Evolutionary conservation across 1,139 yeast genomes (phyloP).

Genomic region (Candida sojae): DNA sequence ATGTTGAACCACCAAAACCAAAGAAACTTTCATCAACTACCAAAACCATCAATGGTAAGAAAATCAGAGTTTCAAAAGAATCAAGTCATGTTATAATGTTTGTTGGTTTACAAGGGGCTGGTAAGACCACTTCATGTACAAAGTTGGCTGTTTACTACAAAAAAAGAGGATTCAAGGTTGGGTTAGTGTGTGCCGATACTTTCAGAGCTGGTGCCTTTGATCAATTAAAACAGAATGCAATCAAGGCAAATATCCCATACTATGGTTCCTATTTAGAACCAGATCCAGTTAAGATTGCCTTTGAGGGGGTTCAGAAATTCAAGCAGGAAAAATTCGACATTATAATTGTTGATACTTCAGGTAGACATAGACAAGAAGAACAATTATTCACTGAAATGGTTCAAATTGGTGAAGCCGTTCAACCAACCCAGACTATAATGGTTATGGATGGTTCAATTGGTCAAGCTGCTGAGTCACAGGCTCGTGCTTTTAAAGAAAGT

Average conservation of each 20-base stretch:
- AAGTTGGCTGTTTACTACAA: slow-evolving; percentile 94
- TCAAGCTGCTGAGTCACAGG: slow-evolving; percentile 96
- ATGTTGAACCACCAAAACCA: slow-evolving; percentile 77
- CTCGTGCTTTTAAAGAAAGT: slow-evolving; percentile 90
- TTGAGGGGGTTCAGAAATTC: slow-evolving; percentile 89
- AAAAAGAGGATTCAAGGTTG: slow-evolving; percentile 91
- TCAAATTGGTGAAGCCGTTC: slow-evolving; percentile 82
- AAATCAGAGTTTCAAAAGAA: slow-evolving; percentile 28
- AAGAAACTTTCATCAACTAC: slow-evolving; percentile 51
- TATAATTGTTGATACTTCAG: slow-evolving; percentile 96
- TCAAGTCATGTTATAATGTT: slow-evolving; percentile 77
- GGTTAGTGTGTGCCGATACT: slow-evolving; percentile 97
- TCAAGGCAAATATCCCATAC: slow-evolving; percentile 90
- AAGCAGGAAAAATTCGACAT: slow-evolving; percentile 90
- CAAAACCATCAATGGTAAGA: slow-evolving; percentile 31
- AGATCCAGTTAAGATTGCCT: slow-evolving; percentile 91
- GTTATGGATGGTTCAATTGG: slow-evolving; percentile 97
- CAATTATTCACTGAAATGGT: slow-evolving; percentile 93
- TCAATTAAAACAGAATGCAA: slow-evolving; percentile 96
- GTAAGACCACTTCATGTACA: slow-evolving; percentile 97
- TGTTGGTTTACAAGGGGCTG: slow-evolving; percentile 98
- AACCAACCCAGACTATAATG: slow-evolving; percentile 95
- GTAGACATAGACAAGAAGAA: slow-evolving; percentile 95
- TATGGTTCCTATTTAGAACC: slow-evolving; percentile 95
- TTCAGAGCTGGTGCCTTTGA: slow-evolving; percentile 99